These are phyloP conservation scores for Dendrobium catenatum DNA, from an alignment of 106 monocot genomes.

Conservation along the genomic window DNA sequence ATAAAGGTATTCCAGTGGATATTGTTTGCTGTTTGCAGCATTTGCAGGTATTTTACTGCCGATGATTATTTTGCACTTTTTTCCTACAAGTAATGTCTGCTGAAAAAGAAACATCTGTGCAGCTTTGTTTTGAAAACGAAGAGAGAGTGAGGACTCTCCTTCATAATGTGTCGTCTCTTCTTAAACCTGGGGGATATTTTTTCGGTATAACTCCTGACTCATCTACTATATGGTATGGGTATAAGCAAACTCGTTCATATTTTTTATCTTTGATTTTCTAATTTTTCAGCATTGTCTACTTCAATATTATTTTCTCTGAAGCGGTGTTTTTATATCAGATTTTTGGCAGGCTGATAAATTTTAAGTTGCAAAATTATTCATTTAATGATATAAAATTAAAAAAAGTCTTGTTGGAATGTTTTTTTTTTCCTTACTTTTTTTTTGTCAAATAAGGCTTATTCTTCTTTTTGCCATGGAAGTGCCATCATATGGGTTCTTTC, in stretches of 20 bases:
- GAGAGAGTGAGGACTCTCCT: constrained; percentile 69
- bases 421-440: background rate
- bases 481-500: background rate
- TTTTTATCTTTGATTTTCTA: background rate
- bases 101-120: background rate
- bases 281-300: background rate
- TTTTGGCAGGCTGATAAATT: background rate
- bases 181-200: constrained; percentile 95
- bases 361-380: background rate
- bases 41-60: constrained; percentile 49
- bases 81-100: background rate
- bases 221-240: constrained; percentile 88
- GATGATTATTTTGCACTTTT: background rate
- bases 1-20: constrained; percentile 69
- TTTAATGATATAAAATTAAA: background rate
- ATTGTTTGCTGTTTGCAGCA: constrained; percentile 89
- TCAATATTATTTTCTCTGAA: background rate
- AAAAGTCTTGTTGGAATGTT: background rate
- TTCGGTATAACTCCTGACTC: constrained; percentile 93
- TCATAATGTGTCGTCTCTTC: constrained; percentile 69
- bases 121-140: constrained; percentile 89
- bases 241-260: background rate
- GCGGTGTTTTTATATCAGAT: background rate
- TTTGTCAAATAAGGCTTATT: background rate
- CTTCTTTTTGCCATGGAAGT: background rate